These are phyloP conservation scores for Globisporangium megalacanthum DNA, from an alignment of 352 stramenopile species.

Conservation along the genomic window DNA sequence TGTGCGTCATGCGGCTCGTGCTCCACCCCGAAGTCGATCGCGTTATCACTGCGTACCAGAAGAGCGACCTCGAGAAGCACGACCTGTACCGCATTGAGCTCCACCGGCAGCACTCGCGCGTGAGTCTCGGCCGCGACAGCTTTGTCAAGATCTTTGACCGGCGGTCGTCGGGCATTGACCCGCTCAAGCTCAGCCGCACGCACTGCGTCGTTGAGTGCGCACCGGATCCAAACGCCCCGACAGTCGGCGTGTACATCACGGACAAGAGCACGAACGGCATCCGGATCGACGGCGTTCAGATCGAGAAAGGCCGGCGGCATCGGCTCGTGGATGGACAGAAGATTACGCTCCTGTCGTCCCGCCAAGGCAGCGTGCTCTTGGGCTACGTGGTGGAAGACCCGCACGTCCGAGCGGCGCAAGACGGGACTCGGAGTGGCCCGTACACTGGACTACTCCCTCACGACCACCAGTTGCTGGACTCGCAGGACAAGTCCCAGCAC, in stretches of 20 bases:
- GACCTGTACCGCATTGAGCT: slow-evolving; percentile 59
- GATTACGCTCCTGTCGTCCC: slow-evolving; percentile 69
- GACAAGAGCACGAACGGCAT: slow-evolving; percentile 74
- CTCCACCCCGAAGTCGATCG: slow-evolving; percentile 64
- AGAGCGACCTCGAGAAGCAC: slow-evolving; percentile 41
- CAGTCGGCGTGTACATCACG: slow-evolving; percentile 50
- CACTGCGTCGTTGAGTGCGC: slow-evolving; percentile 60
- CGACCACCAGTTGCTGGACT: slow-evolving; percentile 14
- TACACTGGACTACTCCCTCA: too few relatives aligned
- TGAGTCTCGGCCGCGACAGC: slow-evolving; percentile 51
- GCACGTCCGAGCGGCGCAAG: slow-evolving; percentile 41
- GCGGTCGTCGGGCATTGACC: slow-evolving; percentile 47
- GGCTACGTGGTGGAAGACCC: slow-evolving; percentile 76
- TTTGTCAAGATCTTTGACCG: slow-evolving; percentile 53
- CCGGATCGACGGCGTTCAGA: slow-evolving; percentile 47
- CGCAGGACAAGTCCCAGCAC: slow-evolving; percentile 48
- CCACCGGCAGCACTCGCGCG: slow-evolving; percentile 33
- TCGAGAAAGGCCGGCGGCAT: slow-evolving; percentile 46
- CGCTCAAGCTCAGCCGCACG: slow-evolving; percentile 52
- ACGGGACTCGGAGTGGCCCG: neutral
- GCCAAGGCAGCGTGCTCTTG: slow-evolving; percentile 49
- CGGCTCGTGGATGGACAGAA: slow-evolving; percentile 53
- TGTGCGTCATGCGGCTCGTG: slow-evolving; percentile 55
- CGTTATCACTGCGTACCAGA: slow-evolving; percentile 49
- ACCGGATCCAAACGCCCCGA: slow-evolving; percentile 32